Conservation (phyloP, 176 grass and related monocot species). For the Triticum turgidum region DNA sequence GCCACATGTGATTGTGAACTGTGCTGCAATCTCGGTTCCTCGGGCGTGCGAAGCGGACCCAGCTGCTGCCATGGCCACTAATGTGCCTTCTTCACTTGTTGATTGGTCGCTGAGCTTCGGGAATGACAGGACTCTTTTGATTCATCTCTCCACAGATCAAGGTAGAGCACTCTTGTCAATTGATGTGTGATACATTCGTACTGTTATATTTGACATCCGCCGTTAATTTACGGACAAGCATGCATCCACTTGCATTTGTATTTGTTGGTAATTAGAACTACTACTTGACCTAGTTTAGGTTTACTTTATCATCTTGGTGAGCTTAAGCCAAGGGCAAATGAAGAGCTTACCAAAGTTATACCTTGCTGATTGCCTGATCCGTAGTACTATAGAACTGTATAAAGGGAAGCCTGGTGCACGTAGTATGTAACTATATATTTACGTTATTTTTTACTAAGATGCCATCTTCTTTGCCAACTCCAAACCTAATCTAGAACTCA, state of each 20-base stretch:
- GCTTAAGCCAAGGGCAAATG: background rate
- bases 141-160: slow-evolving; percentile 98
- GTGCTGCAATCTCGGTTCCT: slow-evolving; percentile 80
- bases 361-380: background rate
- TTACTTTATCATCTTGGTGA: background rate
- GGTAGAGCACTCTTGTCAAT: slow-evolving; percentile 24
- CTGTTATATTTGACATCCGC: background rate
- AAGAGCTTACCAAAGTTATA: background rate
- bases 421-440: background rate
- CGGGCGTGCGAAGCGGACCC: slow-evolving; percentile 78
- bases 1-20: slow-evolving; percentile 87
- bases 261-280: background rate
- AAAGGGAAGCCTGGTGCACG: no score
- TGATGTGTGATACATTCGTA: background rate
- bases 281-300: background rate
- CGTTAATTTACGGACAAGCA: background rate
- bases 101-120: slow-evolving; percentile 58
- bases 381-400: background rate
- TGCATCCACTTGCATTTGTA: background rate
- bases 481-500: background rate
- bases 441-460: background rate
- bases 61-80: slow-evolving; percentile 66
- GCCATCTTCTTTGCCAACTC: background rate
- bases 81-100: slow-evolving; percentile 68
- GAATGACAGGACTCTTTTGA: slow-evolving; percentile 48